Conservation (phyloP, 2,329 filamentous ascomycete genomes). For the Penicillium polonicum region DNA sequence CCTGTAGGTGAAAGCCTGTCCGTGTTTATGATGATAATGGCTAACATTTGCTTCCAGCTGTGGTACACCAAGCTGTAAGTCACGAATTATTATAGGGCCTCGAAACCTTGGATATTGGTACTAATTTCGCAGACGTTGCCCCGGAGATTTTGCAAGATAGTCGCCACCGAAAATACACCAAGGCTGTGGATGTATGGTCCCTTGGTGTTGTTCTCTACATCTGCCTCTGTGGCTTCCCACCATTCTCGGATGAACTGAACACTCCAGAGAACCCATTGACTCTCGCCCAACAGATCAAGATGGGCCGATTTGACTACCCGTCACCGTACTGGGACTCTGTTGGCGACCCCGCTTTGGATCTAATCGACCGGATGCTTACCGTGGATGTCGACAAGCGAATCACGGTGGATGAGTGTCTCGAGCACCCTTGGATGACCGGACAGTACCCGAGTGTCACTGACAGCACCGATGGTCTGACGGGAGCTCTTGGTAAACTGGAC, state of each 20-base stretch:
- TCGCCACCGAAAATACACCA: slow-evolving; percentile 82
- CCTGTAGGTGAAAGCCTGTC: slow-evolving; percentile 53
- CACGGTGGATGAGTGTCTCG: slow-evolving; percentile 84
- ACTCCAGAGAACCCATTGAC: slow-evolving; percentile 78
- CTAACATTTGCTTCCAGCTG: slow-evolving; percentile 50
- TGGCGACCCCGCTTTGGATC: slow-evolving; percentile 80
- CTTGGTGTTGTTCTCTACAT: slow-evolving; percentile 98
- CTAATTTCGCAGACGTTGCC: slow-evolving; percentile 65
- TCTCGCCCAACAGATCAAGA: slow-evolving; percentile 84
- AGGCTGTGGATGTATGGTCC: slow-evolving; percentile 94
- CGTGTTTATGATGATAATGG: neutral
- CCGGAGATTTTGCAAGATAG: slow-evolving; percentile 88
- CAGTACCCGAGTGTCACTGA: slow-evolving; percentile 64
- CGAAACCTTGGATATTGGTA: slow-evolving; percentile 1
- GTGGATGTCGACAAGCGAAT: slow-evolving; percentile 81
- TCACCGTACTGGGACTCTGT: slow-evolving; percentile 94
- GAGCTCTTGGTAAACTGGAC: slow-evolving; percentile 77
- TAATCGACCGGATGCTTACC: slow-evolving; percentile 93
- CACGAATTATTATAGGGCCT: neutral
- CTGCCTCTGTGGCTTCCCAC: slow-evolving; percentile 92
- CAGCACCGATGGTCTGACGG: slow-evolving; percentile 88
- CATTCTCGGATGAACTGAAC: slow-evolving; percentile 92
- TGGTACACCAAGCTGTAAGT: slow-evolving; percentile 83
- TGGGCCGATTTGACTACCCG: slow-evolving; percentile 87
- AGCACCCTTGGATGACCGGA: slow-evolving; percentile 84